These are phyloP conservation scores for Umbellularia californica DNA, from an alignment of 164 flowering plant species.

Conservation along the genomic window DNA sequence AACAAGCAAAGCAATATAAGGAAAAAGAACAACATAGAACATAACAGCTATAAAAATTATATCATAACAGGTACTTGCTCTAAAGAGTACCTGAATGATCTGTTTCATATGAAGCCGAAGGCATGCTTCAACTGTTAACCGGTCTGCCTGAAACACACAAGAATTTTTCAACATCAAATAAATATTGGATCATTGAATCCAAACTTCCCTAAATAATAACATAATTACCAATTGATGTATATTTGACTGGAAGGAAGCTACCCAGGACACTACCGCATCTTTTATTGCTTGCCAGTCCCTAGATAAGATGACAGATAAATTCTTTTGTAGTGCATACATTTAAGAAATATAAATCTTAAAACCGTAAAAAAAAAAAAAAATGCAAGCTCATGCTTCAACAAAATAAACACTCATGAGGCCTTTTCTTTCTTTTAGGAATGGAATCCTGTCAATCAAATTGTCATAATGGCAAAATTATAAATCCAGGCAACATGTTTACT, in stretches of 20 bases:
- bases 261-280: constrained; percentile 26
- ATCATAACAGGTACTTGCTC: not conserved
- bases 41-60: not conserved
- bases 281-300: constrained; percentile 25
- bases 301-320: constrained; percentile 3
- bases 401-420: not conserved
- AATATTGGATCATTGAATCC: not conserved
- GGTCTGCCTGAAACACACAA: constrained; percentile 17
- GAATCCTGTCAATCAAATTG: not conserved
- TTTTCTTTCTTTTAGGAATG: not conserved
- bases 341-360: not conserved
- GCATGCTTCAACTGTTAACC: constrained; percentile 20
- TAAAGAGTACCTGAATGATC: constrained; percentile 24
- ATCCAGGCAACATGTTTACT: not conserved
- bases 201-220: constrained; percentile 5
- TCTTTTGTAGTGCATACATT: not conserved
- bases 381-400: not conserved
- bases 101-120: constrained; percentile 21
- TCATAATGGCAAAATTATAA: not conserved
- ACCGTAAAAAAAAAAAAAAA: not conserved
- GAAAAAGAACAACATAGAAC: not conserved
- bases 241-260: constrained; percentile 26
- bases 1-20: not conserved
- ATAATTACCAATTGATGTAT: constrained; percentile 24
- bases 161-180: not conserved